phyloP scores from a whole-genome alignment of 345 rosid genomes.

The Alliaria petiolata region DNA sequence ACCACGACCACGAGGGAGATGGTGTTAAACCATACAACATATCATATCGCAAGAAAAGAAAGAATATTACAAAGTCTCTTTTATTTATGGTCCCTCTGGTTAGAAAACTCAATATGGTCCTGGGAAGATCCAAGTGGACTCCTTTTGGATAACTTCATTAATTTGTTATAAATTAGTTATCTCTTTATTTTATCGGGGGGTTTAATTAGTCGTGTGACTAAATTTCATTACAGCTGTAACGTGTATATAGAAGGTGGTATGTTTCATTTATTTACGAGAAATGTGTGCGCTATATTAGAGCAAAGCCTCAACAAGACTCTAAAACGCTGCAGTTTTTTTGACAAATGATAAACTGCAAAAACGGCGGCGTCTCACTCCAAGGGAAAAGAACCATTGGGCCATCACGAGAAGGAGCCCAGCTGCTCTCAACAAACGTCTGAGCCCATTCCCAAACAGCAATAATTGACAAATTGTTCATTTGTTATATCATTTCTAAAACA shows the following conservation, averaged over 20 bases:
- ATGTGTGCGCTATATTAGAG: too few species aligned
- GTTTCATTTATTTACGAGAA: too few species aligned
- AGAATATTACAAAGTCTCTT: not conserved
- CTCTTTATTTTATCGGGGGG: not conserved
- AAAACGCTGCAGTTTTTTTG: too few species aligned
- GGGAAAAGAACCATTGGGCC: too few species aligned
- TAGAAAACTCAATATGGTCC: slow-evolving; percentile 17
- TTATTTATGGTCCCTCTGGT: slow-evolving; percentile 16
- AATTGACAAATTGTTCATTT: too few species aligned
- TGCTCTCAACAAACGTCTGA: too few species aligned
- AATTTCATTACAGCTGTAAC: not conserved
- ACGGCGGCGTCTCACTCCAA: too few species aligned
- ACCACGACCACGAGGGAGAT: slow-evolving; percentile 31
- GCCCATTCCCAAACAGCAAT: too few species aligned
- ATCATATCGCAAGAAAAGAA: slow-evolving; percentile 14
- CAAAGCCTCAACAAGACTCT: too few species aligned
- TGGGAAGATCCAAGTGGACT: slow-evolving; percentile 11
- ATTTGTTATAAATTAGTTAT: not conserved
- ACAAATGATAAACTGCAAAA: too few species aligned
- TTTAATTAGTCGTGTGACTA: not conserved
- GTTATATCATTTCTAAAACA: too few species aligned
- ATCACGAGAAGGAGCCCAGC: too few species aligned
- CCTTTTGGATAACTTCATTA: not conserved
- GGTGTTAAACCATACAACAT: slow-evolving; percentile 20
- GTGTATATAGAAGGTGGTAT: not conserved